A percentile compares a stretch with the other conserved stretches of the same genome.
Evolutionary conservation across 23 red algal species (phyloP).

Genomic region (Agarophyton chilense): DNA sequence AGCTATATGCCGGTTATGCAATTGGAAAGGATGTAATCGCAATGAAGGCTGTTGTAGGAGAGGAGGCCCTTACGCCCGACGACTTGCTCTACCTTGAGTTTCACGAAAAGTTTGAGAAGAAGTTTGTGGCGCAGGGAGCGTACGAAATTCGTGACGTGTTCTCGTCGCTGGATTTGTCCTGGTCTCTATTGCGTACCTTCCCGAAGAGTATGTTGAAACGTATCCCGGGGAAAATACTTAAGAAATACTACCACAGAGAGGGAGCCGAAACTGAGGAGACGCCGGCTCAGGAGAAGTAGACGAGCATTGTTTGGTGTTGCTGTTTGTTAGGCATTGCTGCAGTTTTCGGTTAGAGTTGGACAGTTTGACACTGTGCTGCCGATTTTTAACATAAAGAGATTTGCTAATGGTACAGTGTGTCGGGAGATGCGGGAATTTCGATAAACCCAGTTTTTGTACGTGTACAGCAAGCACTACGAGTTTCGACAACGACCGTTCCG

Average conservation of each 20-base stretch:
- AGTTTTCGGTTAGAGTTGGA: too few relatives aligned
- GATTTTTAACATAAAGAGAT: too few relatives aligned
- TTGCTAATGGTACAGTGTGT: too few relatives aligned
- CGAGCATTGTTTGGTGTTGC: too few relatives aligned
- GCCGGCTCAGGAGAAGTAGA: not conserved
- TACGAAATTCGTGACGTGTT: conserved; percentile 88
- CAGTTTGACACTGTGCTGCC: too few relatives aligned
- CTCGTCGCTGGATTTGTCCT: conserved; percentile 88
- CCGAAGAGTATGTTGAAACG: conserved; percentile 85
- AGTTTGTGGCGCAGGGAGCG: conserved; percentile 90
- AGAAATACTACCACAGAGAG: conserved; percentile 93
- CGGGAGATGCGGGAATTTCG: too few relatives aligned
- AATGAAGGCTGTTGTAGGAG: conserved; percentile 98
- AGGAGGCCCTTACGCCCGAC: conserved; percentile 91
- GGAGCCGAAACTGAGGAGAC: conserved; percentile 67
- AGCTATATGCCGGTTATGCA: conserved; percentile 97
- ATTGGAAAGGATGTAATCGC: conserved; percentile 98
- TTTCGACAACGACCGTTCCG: too few relatives aligned
- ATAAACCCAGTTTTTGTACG: too few relatives aligned
- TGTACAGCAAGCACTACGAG: too few relatives aligned
- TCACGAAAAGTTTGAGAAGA: conserved; percentile 93
- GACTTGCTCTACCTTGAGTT: conserved; percentile 97
- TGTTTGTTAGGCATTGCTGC: too few relatives aligned
- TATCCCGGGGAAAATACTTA: conserved; percentile 84
- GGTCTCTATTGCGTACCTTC: conserved; percentile 92